Percentiles rank a stretch among this genome's conserved stretches.
Conservation (phyloP, 2,329 filamentous ascomycete genomes). For the Cladosporium sp. region DNA sequence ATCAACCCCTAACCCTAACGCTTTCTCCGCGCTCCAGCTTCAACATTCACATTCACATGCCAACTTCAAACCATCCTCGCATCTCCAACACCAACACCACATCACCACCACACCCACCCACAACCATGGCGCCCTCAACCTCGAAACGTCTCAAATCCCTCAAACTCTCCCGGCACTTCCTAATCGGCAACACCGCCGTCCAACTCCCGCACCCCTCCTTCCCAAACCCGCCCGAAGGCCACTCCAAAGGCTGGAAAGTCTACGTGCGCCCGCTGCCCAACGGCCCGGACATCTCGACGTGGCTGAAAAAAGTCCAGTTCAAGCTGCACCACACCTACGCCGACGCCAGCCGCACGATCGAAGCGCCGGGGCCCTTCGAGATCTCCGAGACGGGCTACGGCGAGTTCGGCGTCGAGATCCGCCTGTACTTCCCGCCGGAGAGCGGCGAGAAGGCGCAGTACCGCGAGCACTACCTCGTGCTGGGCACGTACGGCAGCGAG, state of each 20-base stretch:
- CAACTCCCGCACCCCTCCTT: slow-evolving; percentile 72
- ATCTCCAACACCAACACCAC: neutral
- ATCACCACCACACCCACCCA: neutral
- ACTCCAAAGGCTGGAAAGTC: slow-evolving; percentile 95
- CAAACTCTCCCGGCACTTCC: slow-evolving; percentile 38
- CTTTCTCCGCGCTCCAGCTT: neutral
- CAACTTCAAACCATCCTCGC: neutral
- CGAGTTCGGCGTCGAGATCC: slow-evolving; percentile 94
- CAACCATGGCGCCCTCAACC: slow-evolving; percentile 37
- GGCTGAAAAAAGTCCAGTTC: slow-evolving; percentile 96
- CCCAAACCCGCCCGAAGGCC: slow-evolving; percentile 76
- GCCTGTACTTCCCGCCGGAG: slow-evolving; percentile 87
- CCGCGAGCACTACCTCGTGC: slow-evolving; percentile 86
- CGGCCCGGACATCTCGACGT: slow-evolving; percentile 83
- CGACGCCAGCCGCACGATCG: slow-evolving; percentile 82
- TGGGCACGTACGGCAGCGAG: slow-evolving; percentile 82
- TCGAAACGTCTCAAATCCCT: slow-evolving; percentile 39
- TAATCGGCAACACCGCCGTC: slow-evolving; percentile 53
- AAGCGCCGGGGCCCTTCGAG: slow-evolving; percentile 72
- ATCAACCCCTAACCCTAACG: neutral
- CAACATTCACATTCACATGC: slow-evolving; percentile 6
- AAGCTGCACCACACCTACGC: slow-evolving; percentile 97
- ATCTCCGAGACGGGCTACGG: slow-evolving; percentile 95
- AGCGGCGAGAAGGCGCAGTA: slow-evolving; percentile 92
- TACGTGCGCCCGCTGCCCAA: slow-evolving; percentile 89